These are phyloP conservation scores for Pestalotiopsis fici DNA, from an alignment of 2,329 filamentous ascomycete species.

Conservation along the genomic window DNA sequence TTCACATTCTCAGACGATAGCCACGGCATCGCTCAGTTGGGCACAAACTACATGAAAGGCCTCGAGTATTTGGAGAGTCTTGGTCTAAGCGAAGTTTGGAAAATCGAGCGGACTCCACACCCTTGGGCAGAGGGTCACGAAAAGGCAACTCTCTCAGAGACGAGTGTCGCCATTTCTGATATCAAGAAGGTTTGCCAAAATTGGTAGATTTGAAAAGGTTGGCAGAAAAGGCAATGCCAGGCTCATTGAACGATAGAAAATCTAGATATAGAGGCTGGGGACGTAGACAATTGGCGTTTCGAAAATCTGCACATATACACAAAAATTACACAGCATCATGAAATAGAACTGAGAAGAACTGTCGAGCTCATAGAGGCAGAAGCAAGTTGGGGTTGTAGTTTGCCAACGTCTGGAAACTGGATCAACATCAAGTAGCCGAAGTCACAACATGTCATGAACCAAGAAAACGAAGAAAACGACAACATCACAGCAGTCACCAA, in stretches of 20 bases:
- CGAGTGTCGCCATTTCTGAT: slow-evolving; percentile 38
- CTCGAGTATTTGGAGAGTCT: slow-evolving; percentile 70
- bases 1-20: slow-evolving; percentile 96
- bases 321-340: too few species aligned
- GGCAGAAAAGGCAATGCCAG: not conserved
- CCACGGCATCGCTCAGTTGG: slow-evolving; percentile 84
- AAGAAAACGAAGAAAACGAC: not conserved
- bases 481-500: not conserved
- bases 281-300: not conserved
- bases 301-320: too few species aligned
- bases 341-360: too few species aligned
- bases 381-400: too few species aligned
- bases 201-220: not conserved
- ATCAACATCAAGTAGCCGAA: too few species aligned
- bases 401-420: too few species aligned
- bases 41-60: slow-evolving; percentile 76
- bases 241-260: not conserved
- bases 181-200: slow-evolving; percentile 11
- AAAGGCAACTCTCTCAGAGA: slow-evolving; percentile 41
- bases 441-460: too few species aligned
- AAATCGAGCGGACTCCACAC: slow-evolving; percentile 41
- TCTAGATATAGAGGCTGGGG: not conserved
- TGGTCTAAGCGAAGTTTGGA: slow-evolving; percentile 66
- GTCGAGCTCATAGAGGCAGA: too few species aligned
- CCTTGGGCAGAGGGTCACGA: slow-evolving; percentile 24